Evolutionary conservation across 164 flowering plant species (phyloP), one percentile per base, ranked within the genome.

Genomic region (Dillenia turbinata): DNA sequence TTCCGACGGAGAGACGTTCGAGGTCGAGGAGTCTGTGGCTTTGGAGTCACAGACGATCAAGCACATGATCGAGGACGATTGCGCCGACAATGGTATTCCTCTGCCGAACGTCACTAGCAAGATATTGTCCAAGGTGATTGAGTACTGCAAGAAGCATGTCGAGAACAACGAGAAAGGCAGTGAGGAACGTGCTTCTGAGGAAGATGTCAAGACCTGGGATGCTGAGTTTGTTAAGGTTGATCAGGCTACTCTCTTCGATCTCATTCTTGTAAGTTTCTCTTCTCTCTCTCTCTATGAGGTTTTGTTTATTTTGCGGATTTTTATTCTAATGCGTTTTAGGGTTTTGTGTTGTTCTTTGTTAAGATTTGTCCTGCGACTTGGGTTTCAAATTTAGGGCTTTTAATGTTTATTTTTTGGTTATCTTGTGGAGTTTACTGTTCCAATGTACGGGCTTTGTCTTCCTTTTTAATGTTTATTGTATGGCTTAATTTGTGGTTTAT

Each of bases 211-310:
- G 78, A n/a, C 47, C 19, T 86, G 86, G 82, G 87, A 86, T 40
- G 66, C 76, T 13, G 85, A 82, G 49, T 86, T 84, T 57, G 80
- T 82, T 56, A 78, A 77, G 57, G 87, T 84, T n/a, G 92, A 84
- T 48, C 83, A 78, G 74, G 70, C 66, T 14, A 79, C 85, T 12
- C 81, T 84, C 12, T 81, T 78, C 52, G 85, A 82, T 56, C 84
- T 86, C 50, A 79, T 84, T 59, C 57, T 82, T 84, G 92, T 81
- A 10, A 44, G 65, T 10, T 1, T 44, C 72, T 46, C 15, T 48
- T 46, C 15, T 48, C 40, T 17, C 40, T 43, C 3, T 33, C 12
- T 59, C 13, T 50, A n/a, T n/a, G 40, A 33, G 6, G 6, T 33
- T 33, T 33, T 33, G 44, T 24, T 48, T 22, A 16, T 52, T 57